Percentiles rank a stretch among this genome's conserved stretches.
Evolutionary conservation across 371 early-diverging fungal species (phyloP).

Genomic region (Apophysomyces trapeziformis): DNA sequence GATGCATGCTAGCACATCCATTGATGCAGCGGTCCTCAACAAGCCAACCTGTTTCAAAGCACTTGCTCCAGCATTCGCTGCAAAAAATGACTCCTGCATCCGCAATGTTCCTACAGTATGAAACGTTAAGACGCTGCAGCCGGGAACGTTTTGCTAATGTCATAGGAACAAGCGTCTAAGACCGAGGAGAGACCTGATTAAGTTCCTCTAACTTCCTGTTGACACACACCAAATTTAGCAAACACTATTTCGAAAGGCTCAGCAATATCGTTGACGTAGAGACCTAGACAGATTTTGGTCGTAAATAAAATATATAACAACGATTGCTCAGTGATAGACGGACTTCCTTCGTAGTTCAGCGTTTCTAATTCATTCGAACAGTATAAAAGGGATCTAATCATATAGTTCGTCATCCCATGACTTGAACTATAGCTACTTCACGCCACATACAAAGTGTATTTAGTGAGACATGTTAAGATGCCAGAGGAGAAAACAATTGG

Average conservation of each 20-base stretch:
- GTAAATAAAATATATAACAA: not conserved
- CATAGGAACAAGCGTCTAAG: slow-evolving; percentile 16
- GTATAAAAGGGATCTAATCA: not conserved
- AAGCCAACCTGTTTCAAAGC: too few species aligned
- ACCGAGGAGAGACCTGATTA: slow-evolving; percentile 12
- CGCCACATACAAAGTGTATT: not conserved
- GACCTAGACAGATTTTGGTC: not conserved
- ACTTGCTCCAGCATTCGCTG: too few species aligned
- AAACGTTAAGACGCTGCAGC: not conserved
- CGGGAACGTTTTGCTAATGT: not conserved
- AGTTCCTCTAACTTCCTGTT: not conserved
- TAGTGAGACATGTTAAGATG: not conserved
- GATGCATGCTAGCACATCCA: too few species aligned
- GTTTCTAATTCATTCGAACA: slow-evolving; percentile 4
- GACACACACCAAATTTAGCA: not conserved
- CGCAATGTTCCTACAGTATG: slow-evolving; percentile 7
- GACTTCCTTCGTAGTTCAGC: slow-evolving; percentile 12
- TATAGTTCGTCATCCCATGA: slow-evolving; percentile 6
- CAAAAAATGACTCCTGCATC: too few species aligned
- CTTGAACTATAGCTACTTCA: not conserved
- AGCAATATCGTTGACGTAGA: slow-evolving; percentile 8
- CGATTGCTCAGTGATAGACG: slow-evolving; percentile 15
- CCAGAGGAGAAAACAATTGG: too few species aligned
- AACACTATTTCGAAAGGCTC: slow-evolving; percentile 2
- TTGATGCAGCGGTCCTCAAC: too few species aligned